Percentiles rank a stretch among this genome's conserved stretches.
phyloP scores from a whole-genome alignment of 495 filamentous ascomycete genomes.

The Mycothermus thermophilus region DNA sequence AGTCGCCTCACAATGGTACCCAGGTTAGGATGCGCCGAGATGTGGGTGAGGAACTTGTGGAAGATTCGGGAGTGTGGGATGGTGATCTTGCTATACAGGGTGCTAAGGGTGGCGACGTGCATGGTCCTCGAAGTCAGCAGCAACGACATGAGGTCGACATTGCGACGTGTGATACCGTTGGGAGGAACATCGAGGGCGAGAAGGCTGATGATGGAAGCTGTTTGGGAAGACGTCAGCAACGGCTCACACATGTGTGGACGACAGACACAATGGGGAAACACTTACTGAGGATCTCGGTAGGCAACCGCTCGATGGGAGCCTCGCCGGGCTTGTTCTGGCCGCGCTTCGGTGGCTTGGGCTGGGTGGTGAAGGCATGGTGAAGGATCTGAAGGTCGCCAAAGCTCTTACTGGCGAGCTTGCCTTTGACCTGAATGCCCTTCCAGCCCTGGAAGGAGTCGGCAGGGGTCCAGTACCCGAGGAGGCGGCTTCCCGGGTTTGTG shows the following conservation, averaged over 20 bases:
- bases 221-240: conserved; percentile 12
- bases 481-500: conserved; percentile 31
- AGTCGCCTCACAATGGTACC: conserved; percentile 69
- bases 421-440: conserved; percentile 55
- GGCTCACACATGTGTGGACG: not conserved
- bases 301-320: conserved; percentile 49
- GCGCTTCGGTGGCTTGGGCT: conserved; percentile 15
- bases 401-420: conserved; percentile 56
- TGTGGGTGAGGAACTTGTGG: conserved; percentile 68
- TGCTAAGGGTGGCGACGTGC: conserved; percentile 61
- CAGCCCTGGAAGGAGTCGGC: conserved; percentile 58
- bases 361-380: conserved; percentile 40
- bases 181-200: conserved; percentile 64
- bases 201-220: conserved; percentile 66
- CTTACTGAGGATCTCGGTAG: conserved; percentile 61
- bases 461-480: conserved; percentile 52
- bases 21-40: conserved; percentile 52
- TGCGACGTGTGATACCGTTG: conserved; percentile 63
- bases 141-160: conserved; percentile 68
- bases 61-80: conserved; percentile 80
- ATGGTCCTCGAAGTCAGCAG: conserved; percentile 62
- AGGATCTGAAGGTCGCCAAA: conserved; percentile 52
- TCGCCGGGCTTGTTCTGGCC: conserved; percentile 22
- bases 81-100: conserved; percentile 71
- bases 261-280: conserved; percentile 1